These are phyloP conservation scores for Euphorbia tirucalli DNA, from an alignment of 345 rosid species.

Conservation along the genomic window DNA sequence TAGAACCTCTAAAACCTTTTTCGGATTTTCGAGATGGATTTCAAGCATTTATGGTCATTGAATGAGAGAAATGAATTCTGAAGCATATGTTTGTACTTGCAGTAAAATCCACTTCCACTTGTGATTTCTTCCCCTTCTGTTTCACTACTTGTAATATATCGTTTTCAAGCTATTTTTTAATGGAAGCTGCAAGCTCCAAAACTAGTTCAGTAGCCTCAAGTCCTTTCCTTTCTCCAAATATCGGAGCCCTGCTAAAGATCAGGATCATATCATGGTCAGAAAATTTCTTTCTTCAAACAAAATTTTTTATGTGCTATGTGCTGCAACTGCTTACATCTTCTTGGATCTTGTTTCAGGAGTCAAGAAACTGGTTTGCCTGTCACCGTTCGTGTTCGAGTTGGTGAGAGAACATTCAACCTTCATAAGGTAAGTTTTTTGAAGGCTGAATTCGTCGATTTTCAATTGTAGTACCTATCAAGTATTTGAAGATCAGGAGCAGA, in stretches of 20 bases:
- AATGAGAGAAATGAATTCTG: constrained; percentile 3
- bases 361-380: constrained; percentile 66
- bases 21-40: constrained; percentile 30
- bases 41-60: constrained; percentile 30
- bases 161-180: neutral
- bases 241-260: constrained; percentile 49
- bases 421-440: constrained; percentile 44
- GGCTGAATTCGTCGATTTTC: neutral
- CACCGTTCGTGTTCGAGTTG: constrained; percentile 44
- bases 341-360: constrained; percentile 39
- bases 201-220: constrained; percentile 50
- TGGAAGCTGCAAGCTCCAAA: constrained; percentile 54
- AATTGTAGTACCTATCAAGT: neutral
- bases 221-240: constrained; percentile 56
- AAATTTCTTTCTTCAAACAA: neutral
- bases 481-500: neutral
- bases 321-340: neutral
- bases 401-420: constrained; percentile 47
- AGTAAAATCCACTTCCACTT: constrained; percentile 9
- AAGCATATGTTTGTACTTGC: constrained; percentile 16
- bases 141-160: neutral
- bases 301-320: neutral
- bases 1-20: no score
- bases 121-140: neutral
- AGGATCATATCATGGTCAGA: constrained; percentile 51